These are phyloP conservation scores for Fusarium poae DNA, from an alignment of 2,329 filamentous ascomycete genomes.

Conservation along the genomic window DNA sequence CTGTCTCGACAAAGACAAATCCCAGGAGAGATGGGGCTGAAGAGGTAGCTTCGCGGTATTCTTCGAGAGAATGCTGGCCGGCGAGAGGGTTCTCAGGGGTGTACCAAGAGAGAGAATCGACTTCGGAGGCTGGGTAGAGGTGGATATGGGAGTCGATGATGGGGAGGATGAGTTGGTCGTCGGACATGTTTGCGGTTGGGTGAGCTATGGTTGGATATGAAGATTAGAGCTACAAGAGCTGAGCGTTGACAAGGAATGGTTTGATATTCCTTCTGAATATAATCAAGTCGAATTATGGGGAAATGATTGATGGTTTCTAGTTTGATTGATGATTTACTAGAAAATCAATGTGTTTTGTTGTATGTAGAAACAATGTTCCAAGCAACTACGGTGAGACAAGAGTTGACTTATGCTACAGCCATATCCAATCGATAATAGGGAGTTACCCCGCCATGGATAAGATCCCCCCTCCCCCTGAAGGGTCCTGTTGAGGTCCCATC, in stretches of 20 bases:
- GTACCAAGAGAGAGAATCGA: constrained; percentile 78
- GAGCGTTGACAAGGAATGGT: constrained; percentile 3
- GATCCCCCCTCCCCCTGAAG: constrained; percentile 19
- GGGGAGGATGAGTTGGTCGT: constrained; percentile 61
- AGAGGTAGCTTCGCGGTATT: constrained; percentile 68
- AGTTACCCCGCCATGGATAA: constrained; percentile 41
- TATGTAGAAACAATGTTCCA: constrained; percentile 21
- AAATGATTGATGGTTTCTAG: not conserved
- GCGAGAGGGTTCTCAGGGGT: constrained; percentile 69
- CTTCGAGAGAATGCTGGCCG: constrained; percentile 72
- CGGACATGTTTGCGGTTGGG: constrained; percentile 51
- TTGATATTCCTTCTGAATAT: not conserved
- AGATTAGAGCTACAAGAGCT: not conserved
- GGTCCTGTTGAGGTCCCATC: constrained; percentile 19
- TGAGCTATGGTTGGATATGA: not conserved
- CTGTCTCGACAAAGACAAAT: constrained; percentile 87
- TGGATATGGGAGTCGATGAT: constrained; percentile 95
- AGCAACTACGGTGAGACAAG: constrained; percentile 32
- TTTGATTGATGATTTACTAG: not conserved
- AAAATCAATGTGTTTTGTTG: constrained; percentile 1
- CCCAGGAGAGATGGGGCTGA: constrained; percentile 66
- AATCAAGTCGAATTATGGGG: not conserved
- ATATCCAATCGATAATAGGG: constrained; percentile 21
- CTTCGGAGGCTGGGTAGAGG: constrained; percentile 79
- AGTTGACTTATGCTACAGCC: constrained; percentile 9